Base-by-base conservation (phyloP, 768 basidiomycete species). In the Cystofilobasidium capitatum region DNA sequence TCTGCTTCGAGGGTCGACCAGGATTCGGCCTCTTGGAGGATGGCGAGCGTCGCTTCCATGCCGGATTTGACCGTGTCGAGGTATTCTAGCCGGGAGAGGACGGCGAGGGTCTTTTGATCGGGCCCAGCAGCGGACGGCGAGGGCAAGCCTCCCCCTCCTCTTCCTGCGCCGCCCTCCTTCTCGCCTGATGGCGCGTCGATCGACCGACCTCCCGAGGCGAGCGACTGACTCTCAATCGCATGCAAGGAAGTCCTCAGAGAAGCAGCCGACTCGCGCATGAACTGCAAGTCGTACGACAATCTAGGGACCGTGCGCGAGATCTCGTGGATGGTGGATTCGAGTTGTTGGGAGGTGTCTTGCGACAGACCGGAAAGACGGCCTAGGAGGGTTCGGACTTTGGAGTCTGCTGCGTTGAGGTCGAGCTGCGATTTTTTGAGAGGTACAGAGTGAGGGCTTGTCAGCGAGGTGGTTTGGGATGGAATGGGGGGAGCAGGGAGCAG, bases 1-100 rank as follows among this genome's bases (percentile, higher is more conserved):
- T 99, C 96, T 40, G 88, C 82, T 76, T 98, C 96, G 55, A 99
- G 82, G 2, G 90, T 89, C 66, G 87, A 89, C 96, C 96, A 99
- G 71, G 87, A 89, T 80, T 98, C 93, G 16, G 96, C 93, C 75
- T 98, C 94, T 31, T 87, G 84, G 40, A 98, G 78, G 22, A 97
- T 91, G 70, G 91, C 91, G 39, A 92, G 81, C 0, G 91, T 83
- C 0, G 86, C 85, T 75, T 92, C 91, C 90, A 99, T 92, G 26
- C 87, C 81, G 29, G 79, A 80, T 74, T 91, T 96, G 35, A 92
- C 82, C 13, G 83, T 84, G 76, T 98, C 91, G 45, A 98, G 81
- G 51, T 85, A 81, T 62, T 85, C 84, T n/a, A 99, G 79, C 39
- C 83, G 83, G 64, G 90, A 86, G 67, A 98, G 80, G 4, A 87